Conservation (phyloP, 768 basidiomycete genomes). For the Boletus fagicola region DNA sequence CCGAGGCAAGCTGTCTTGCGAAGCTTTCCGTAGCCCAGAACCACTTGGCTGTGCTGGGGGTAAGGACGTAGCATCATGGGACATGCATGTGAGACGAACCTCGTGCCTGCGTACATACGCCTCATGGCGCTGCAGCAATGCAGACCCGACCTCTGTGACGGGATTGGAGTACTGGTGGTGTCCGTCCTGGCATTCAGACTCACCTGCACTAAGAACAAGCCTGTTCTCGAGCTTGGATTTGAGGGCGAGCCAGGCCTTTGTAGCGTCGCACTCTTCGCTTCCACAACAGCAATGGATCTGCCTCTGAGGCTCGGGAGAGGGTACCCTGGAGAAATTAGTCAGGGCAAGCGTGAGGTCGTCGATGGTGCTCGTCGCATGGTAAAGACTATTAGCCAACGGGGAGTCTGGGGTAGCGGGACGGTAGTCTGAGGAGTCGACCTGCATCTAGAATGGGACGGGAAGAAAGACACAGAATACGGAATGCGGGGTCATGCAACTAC, state of each 20-base stretch:
- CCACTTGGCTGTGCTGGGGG: constrained; percentile 15
- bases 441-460: constrained; percentile 23
- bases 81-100: constrained; percentile 38
- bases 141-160: constrained; percentile 80
- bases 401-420: constrained; percentile 50
- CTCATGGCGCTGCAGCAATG: constrained; percentile 81
- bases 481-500: not conserved
- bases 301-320: constrained; percentile 66
- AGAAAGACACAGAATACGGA: not conserved
- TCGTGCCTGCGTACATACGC: constrained; percentile 76
- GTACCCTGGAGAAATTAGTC: constrained; percentile 65
- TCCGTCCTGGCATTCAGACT: constrained; percentile 29
- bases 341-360: constrained; percentile 78
- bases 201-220: constrained; percentile 84
- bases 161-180: constrained; percentile 4
- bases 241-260: constrained; percentile 57
- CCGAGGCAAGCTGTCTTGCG: constrained; percentile 12
- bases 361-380: constrained; percentile 59
- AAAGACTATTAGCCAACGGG: constrained; percentile 47
- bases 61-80: constrained; percentile 13
- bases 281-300: constrained; percentile 64
- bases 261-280: constrained; percentile 61
- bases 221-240: constrained; percentile 74
- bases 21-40: constrained; percentile 14
- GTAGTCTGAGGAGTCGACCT: constrained; percentile 21